A percentile compares a stretch with the other conserved stretches of the same genome.
These are phyloP conservation scores for Monilinia laxa DNA, from an alignment of 2,329 filamentous ascomycete genomes.

Conservation along the genomic window DNA sequence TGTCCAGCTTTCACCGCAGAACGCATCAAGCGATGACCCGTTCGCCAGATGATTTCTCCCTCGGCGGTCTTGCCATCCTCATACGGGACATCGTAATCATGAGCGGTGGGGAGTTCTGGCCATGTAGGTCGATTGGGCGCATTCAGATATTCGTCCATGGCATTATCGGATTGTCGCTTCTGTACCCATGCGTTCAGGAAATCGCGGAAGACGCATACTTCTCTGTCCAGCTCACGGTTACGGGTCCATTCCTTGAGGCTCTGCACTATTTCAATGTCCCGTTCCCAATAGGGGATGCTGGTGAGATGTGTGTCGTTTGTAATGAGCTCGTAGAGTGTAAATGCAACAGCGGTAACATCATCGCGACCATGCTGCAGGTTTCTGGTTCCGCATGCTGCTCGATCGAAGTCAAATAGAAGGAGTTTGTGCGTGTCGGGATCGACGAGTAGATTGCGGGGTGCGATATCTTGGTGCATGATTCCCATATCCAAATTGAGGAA, in stretches of 20 bases:
- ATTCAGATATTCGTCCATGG: not conserved
- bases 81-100: not conserved
- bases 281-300: conserved; percentile 22
- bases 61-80: not conserved
- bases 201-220: not conserved
- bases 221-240: conserved; percentile 23
- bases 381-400: conserved; percentile 20
- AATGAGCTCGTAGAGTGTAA: conserved; percentile 30
- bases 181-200: not conserved
- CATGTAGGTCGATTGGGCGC: not conserved
- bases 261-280: conserved; percentile 28
- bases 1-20: not conserved
- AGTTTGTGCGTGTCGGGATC: conserved; percentile 41
- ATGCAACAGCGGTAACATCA: conserved; percentile 36
- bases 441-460: conserved; percentile 43
- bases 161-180: not conserved
- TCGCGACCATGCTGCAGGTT: conserved; percentile 26
- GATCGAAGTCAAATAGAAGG: conserved; percentile 43
- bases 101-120: not conserved
- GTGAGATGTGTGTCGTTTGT: conserved; percentile 26
- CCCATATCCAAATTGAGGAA: conserved; percentile 43
- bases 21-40: not conserved
- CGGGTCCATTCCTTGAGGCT: conserved; percentile 31
- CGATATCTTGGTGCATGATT: conserved; percentile 45
- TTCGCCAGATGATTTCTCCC: not conserved